Percentiles rank a stretch among this genome's conserved stretches.
Conservation (phyloP, 73 alveolate species). For the Symbiodinium pilosum region DNA sequence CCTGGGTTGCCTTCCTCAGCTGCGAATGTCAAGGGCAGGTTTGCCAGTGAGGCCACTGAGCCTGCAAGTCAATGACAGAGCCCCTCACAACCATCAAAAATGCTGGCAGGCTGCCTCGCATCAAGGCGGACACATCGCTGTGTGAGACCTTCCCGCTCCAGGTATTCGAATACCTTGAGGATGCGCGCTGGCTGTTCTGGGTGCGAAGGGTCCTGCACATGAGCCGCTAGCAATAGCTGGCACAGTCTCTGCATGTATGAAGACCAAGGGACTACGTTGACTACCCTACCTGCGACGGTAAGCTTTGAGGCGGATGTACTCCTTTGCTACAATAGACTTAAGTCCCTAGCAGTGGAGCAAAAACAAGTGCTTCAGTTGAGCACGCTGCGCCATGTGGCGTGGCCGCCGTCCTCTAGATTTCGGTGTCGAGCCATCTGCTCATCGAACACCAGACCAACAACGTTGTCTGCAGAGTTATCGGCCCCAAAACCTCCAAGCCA, state of each 20-base stretch:
- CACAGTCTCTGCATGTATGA: too few relatives aligned
- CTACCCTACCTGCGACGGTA: too few relatives aligned
- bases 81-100: neutral
- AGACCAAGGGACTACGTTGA: too few relatives aligned
- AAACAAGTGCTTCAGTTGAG: too few relatives aligned
- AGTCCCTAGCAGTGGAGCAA: too few relatives aligned
- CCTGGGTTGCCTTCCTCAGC: slow-evolving; percentile 39
- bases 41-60: too few relatives aligned
- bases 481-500: neutral
- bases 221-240: too few relatives aligned
- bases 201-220: slow-evolving; percentile 59
- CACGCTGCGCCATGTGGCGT: too few relatives aligned
- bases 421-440: slow-evolving; percentile 80
- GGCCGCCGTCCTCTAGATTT: slow-evolving; percentile 38
- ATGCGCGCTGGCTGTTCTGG: slow-evolving; percentile 85
- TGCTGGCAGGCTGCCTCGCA: neutral
- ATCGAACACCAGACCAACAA: slow-evolving; percentile 65
- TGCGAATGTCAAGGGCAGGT: too few relatives aligned
- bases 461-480: neutral
- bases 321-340: too few relatives aligned
- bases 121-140: neutral
- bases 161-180: slow-evolving; percentile 32
- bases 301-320: too few relatives aligned
- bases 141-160: slow-evolving; percentile 19
- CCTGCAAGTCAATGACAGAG: too few relatives aligned